Evolutionary conservation across 2,329 filamentous ascomycete genomes (phyloP).

Genomic region (Neonectria magnoliae): DNA sequence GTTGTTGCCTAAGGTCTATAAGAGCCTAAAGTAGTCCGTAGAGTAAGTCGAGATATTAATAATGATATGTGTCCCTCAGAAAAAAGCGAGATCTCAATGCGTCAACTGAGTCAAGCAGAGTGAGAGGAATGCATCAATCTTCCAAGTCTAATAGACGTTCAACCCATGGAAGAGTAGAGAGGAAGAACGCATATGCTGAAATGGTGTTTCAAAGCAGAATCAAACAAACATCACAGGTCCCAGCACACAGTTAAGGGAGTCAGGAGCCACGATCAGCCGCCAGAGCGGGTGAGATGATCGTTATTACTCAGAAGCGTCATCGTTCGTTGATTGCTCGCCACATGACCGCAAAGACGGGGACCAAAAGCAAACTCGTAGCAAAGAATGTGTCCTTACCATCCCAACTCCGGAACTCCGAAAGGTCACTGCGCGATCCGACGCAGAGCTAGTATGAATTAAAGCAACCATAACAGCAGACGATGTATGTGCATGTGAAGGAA

Average conservation of each 20-base stretch:
- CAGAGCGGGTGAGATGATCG: neutral
- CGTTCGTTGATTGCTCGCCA: constrained; percentile 9
- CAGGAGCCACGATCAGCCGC: neutral
- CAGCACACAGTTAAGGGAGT: neutral
- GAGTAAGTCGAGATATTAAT: neutral
- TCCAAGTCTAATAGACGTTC: constrained; percentile 65
- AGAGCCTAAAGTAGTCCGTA: neutral
- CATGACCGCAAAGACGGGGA: neutral
- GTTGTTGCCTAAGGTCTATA: neutral
- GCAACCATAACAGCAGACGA: neutral
- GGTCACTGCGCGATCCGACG: neutral
- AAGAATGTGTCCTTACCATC: constrained; percentile 24
- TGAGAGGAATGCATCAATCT: constrained; percentile 62
- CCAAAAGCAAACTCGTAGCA: constrained; percentile 7
- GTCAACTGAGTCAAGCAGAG: constrained; percentile 59
- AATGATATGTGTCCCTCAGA: constrained; percentile 54
- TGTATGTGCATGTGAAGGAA: neutral
- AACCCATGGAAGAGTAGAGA: constrained; percentile 59
- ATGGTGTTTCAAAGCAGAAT: constrained; percentile 48
- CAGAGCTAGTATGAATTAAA: constrained; percentile 1
- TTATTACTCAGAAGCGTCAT: constrained; percentile 30
- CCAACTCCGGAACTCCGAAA: constrained; percentile 34
- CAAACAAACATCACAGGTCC: neutral
- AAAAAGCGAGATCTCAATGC: constrained; percentile 60
- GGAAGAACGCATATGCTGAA: constrained; percentile 65